Evolutionary conservation across 371 early-diverging fungal species (phyloP), one percentile per base, ranked within the genome.

Genomic region (Apophysomyces variabilis): DNA sequence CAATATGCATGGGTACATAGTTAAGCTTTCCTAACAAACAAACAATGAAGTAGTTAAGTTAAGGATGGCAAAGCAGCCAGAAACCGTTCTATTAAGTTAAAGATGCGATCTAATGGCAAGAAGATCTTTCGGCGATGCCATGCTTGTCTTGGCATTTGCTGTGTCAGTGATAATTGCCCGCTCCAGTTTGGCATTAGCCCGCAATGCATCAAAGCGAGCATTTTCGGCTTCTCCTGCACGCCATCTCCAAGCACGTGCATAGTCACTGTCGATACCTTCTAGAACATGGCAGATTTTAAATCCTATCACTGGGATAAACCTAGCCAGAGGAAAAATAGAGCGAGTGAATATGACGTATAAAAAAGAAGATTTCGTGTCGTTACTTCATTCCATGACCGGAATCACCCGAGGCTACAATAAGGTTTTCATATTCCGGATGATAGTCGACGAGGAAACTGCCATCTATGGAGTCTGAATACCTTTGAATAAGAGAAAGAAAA

Each of bases 361-460:
- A 26, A 26, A 26, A 0, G 3, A 26, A 26, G 32, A 50, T 58
- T 14, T 18, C 3, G 14, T 46, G 41, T 44, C 41, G 72, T 72
- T 76, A 76, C 82, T 83, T 83, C 68, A 79, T 69, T n/a, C 78
- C 83, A 50, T 83, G 83, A 1, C 83, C 83, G n/a, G 80, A 79
- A 58, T 79, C 83, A 39, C 83, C 83, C 5, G 77, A 66, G 37
- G 80, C 83, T 14, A 83, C 65, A 38, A 79, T 67, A 7, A 83
- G 64, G 38, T 79, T 79, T 26, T 78, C 56, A 62, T 69, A 73
- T 11, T 75, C 70, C 13, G 83, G 83, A 58, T 83, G 83, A 32
- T 72, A 77, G n/a, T 66, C 54, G 7, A 83, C 71, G 0, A 83
- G 58, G 57, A 74, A 83, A 54, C 80, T 70, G 3, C 83, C 80